Base-by-base conservation (phyloP, 2,329 filamentous ascomycete species). In the Cladorrhinum sp. region DNA sequence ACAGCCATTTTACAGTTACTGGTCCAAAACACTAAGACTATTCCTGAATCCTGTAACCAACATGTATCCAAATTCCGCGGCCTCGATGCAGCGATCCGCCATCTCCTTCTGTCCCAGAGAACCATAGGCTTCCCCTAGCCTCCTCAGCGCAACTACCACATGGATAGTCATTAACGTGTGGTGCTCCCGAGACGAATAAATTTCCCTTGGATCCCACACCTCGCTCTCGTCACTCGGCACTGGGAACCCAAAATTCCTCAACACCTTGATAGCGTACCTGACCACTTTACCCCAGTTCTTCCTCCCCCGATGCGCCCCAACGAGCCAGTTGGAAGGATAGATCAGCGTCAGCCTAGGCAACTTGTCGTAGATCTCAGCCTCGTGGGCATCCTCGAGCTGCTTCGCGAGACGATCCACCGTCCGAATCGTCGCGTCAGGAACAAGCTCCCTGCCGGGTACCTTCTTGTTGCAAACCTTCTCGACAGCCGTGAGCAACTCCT, bases 281-380 rank as follows among this genome's bases (percentile, higher is more conserved):
- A 71, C 55, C n/a, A 71, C 72, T 64, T 74, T 74, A 18, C 56
- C 62, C 59, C 73, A 71, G 59, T 73, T 71, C 63, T 69, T 71
- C 10, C 71, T 66, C 18, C 70, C 68, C 16, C 67, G 64, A 59
- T 73, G 70, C 32, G 71, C 73, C 51, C 70, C 68, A 7, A 73
- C 58, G 1, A 76, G 68, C 73, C 73, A 76, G 67, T 75, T 72
- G 45, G 64, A 69, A 22, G 74, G 72, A 62, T 72, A 75, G 1
- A 76, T 68, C 27, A 76, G 68, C 58, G 69, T 70, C 58, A 76
- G 63, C 32, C 71, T 65, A 6, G 74, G 74, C 22, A 74, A 27
- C 1, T 25, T 41, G 0, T 64, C 69, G 61, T 73, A 74, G 2
- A 74, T 62, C 4, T 68, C 70, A 0, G 57, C 32, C 52, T 76